These are phyloP conservation scores for Glaciozyma martinii DNA, from an alignment of 768 basidiomycete species.

Conservation along the genomic window DNA sequence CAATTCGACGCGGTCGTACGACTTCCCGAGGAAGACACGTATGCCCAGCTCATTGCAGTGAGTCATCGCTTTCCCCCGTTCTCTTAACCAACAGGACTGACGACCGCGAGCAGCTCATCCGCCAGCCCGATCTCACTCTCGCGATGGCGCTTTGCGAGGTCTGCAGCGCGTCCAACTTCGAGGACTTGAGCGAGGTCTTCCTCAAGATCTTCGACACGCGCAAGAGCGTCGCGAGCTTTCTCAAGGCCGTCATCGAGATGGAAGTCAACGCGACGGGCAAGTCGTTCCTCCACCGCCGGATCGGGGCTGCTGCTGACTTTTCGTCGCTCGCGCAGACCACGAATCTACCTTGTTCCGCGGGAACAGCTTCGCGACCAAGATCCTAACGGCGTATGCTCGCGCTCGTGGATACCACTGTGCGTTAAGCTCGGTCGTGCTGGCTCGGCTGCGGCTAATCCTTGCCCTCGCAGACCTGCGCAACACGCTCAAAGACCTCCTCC, in stretches of 20 bases:
- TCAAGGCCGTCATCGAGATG: constrained; percentile 75
- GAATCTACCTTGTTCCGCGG: constrained; percentile 76
- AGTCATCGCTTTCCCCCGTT: constrained; percentile 16
- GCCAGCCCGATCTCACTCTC: constrained; percentile 47
- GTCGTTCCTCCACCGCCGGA: constrained; percentile 4
- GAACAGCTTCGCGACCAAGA: constrained; percentile 77
- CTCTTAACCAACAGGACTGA: background rate
- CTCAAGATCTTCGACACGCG: constrained; percentile 78
- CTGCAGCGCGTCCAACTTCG: constrained; percentile 67
- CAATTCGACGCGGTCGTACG: constrained; percentile 45
- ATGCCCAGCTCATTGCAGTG: background rate
- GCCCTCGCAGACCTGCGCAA: constrained; percentile 47
- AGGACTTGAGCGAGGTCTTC: constrained; percentile 67
- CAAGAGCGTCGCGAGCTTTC: constrained; percentile 57
- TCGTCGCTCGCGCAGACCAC: constrained; percentile 47
- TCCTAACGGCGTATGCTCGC: constrained; percentile 74
- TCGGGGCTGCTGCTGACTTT: background rate
- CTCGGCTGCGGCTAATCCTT: background rate
- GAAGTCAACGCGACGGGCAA: constrained; percentile 71
- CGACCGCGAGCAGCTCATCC: background rate
- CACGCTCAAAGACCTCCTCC: constrained; percentile 66
- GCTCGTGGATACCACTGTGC: constrained; percentile 82
- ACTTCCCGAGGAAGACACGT: constrained; percentile 18
- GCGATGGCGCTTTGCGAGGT: constrained; percentile 80
- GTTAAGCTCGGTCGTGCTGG: background rate